Conservation (phyloP, 345 rosid species). For the Draba incana region DNA sequence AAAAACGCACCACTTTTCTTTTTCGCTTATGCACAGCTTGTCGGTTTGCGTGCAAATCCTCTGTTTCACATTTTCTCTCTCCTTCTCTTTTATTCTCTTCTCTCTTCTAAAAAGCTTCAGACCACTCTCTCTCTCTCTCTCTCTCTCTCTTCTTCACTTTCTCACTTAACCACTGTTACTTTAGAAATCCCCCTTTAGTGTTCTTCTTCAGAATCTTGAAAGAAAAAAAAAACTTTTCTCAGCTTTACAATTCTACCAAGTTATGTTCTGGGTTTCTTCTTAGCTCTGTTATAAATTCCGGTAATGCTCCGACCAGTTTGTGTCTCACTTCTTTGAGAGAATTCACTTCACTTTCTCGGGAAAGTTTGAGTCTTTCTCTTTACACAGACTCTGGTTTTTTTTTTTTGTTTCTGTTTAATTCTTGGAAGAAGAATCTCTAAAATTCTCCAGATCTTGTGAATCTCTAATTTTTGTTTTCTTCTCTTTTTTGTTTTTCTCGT, state of each 20-base stretch:
- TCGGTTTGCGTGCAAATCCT: conserved; percentile 82
- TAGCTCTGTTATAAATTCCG: conserved; percentile 20
- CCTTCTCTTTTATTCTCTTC: conserved; percentile 30
- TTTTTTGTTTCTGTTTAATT: not conserved
- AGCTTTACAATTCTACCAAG: conserved; percentile 17
- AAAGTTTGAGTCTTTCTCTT: conserved; percentile 1
- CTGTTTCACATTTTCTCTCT: conserved; percentile 34
- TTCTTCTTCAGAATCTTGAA: conserved; percentile 14
- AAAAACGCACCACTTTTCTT: conserved; percentile 42
- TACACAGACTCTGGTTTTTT: conserved; percentile 22
- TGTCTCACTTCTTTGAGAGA: conserved; percentile 56
- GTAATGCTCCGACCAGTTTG: conserved; percentile 39
- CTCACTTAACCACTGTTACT: conserved; percentile 31
- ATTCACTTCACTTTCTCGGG: conserved; percentile 34
- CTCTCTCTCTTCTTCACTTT: conserved; percentile 39
- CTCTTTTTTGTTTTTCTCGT: conserved; percentile 7
- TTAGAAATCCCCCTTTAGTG: not conserved
- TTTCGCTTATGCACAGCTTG: conserved; percentile 52
- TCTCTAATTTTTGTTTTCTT: conserved; percentile 10
- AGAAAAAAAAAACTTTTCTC: not conserved
- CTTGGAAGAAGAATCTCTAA: conserved; percentile 27
- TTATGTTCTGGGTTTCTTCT: conserved; percentile 49
- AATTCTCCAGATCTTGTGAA: conserved; percentile 42
- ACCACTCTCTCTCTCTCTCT: conserved; percentile 37
- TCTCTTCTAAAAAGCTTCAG: conserved; percentile 38